phyloP scores from a whole-genome alignment of 768 basidiomycete genomes.

The Cystofilobasidium capitatum region DNA sequence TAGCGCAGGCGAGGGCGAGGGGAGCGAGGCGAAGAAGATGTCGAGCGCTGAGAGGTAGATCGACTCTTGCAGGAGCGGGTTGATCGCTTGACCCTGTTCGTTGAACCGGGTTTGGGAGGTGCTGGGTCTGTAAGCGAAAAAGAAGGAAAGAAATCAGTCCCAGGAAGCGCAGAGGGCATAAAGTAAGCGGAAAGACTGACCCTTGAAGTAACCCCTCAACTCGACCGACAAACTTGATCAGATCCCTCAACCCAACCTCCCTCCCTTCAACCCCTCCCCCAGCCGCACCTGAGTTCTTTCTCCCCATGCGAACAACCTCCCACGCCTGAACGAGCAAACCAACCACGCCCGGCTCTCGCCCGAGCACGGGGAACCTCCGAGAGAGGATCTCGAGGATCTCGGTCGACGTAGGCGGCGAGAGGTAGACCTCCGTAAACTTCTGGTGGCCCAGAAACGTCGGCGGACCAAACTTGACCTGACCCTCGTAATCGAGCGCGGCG shows the following conservation, averaged over 20 bases:
- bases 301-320: slow-evolving; percentile 9
- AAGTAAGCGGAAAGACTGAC: slow-evolving; percentile 3
- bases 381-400: slow-evolving; percentile 66
- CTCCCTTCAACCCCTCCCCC: slow-evolving; percentile 40
- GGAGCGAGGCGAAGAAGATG: slow-evolving; percentile 68
- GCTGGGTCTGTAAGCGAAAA: slow-evolving; percentile 9
- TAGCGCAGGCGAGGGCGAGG: not conserved
- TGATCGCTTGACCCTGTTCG: slow-evolving; percentile 44
- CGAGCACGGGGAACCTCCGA: slow-evolving; percentile 56
- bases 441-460: slow-evolving; percentile 75
- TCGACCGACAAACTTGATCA: slow-evolving; percentile 73
- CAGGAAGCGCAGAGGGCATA: not conserved
- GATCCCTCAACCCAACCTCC: slow-evolving; percentile 59
- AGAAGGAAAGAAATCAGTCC: not conserved
- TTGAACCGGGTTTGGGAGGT: slow-evolving; percentile 15
- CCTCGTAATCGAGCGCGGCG: not conserved
- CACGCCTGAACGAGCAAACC: slow-evolving; percentile 16
- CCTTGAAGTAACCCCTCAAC: slow-evolving; percentile 46
- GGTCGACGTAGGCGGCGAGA: slow-evolving; percentile 52
- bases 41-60: slow-evolving; percentile 81
- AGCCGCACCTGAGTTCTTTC: slow-evolving; percentile 3
- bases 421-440: slow-evolving; percentile 63
- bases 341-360: slow-evolving; percentile 3
- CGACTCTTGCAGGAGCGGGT: slow-evolving; percentile 71
- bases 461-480: slow-evolving; percentile 44